A percentile compares a stretch with the other conserved stretches of the same genome.
Conservation (phyloP, 108 stramenopile genomes). For the Nitzschia sp. region DNA sequence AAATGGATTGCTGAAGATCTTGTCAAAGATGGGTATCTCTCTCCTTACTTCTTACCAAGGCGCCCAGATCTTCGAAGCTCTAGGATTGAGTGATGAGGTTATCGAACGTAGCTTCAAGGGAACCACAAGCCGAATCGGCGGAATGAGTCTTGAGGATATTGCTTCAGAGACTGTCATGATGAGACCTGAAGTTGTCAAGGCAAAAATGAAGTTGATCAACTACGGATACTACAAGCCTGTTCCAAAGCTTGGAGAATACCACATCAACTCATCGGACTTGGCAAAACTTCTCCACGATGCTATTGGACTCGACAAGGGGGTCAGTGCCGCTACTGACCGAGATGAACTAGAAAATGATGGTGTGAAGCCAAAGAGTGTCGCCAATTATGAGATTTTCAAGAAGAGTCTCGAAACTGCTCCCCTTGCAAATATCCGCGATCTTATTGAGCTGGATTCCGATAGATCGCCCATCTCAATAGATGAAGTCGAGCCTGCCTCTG, state of each 20-base stretch:
- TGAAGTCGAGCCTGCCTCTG: constrained; percentile 82
- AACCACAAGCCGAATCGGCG: constrained; percentile 90
- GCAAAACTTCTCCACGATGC: constrained; percentile 91
- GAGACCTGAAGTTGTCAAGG: constrained; percentile 74
- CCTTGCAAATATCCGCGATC: constrained; percentile 89
- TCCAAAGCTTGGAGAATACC: constrained; percentile 90
- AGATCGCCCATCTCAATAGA: constrained; percentile 78
- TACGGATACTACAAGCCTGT: constrained; percentile 93
- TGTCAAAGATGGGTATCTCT: constrained; percentile 96
- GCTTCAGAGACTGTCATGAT: constrained; percentile 82
- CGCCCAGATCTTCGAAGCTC: constrained; percentile 96
- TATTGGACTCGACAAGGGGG: constrained; percentile 84
- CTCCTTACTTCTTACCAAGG: constrained; percentile 91
- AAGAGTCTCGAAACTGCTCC: constrained; percentile 78
- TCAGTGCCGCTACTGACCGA: constrained; percentile 79
- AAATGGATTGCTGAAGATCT: constrained; percentile 91
- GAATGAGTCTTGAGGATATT: constrained; percentile 73
- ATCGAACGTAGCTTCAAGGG: constrained; percentile 93
- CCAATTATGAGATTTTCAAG: constrained; percentile 90
- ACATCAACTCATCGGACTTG: constrained; percentile 91
- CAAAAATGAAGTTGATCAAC: constrained; percentile 81
- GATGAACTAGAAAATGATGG: constrained; percentile 80
- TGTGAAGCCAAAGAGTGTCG: constrained; percentile 70
- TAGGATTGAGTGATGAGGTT: constrained; percentile 90
- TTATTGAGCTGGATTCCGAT: constrained; percentile 90